Evolutionary conservation across 2,329 filamentous ascomycete genomes (phyloP), one percentile per base, ranked within the genome.

Genomic region (Lachnellula suecica): DNA sequence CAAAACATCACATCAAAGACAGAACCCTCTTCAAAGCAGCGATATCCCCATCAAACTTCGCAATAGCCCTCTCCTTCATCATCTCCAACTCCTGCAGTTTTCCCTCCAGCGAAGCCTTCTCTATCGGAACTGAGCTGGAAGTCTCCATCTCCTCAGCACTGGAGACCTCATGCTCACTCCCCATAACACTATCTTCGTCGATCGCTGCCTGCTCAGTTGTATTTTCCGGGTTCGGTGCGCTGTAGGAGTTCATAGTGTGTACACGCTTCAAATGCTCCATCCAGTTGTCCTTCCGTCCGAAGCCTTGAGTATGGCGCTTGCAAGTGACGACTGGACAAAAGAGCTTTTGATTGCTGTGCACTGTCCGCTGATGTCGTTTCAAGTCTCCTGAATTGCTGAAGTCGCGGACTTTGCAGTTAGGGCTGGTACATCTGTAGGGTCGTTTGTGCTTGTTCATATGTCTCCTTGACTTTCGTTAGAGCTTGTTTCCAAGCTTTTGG

Each of bases 361-460:
- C 43, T n/a, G 45, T 47, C 11, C 44, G 35, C 20, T 51, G 34
- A 31, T 56, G 56, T 2, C 53, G 51, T 34, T 50, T 49, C 5
- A 56, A 43, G 31, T 53, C 51, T 13, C 53, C 53, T 1, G 42
- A 20, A 3, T 49, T 50, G n/a, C 40, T 29, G 24, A 56, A 58
- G n/a, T 48, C 47, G 9, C 20, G 49, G 4, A 25, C 46, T 31
- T 38, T 50, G 48, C 56, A 58, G 9, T 15, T 49, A 2, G 25
- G 11, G 1, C 40, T 23, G 22, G 23, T 20, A 25, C 56, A 58
- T 24, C 48, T 56, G 40, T 56, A 53, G 9, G 56, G 53, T 15
- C 51, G 41, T 19, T 44, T 23, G n/a, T 58, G 56, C 19, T 48
- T 51, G 22, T 56, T 43, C 51, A 54, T 56, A 13, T 58, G 53